Evolutionary conservation across 176 grass and related monocot species (phyloP).

Genomic region (Carex myosuroides): DNA sequence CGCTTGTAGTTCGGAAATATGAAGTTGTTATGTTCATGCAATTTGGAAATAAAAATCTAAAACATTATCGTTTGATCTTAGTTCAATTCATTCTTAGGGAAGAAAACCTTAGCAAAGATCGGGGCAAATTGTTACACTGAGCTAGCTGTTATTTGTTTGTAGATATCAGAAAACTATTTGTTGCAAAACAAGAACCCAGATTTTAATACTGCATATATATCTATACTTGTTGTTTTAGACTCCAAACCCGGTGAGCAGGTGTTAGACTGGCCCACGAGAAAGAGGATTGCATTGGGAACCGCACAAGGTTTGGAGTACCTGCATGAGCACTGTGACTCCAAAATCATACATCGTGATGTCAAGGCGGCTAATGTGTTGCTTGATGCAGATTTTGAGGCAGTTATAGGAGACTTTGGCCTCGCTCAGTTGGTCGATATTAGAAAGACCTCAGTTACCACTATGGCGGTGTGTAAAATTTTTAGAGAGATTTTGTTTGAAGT

Average conservation of each 20-base stretch:
- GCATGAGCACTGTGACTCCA: constrained; percentile 15
- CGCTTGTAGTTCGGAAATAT: neutral
- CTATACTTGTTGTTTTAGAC: neutral
- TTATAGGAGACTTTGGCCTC: constrained; percentile 19
- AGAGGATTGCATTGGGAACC: constrained; percentile 11
- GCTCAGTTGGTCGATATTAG: constrained; percentile 14
- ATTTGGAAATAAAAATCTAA: neutral
- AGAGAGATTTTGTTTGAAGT: neutral
- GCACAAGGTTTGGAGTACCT: constrained; percentile 17
- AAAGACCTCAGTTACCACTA: constrained; percentile 22
- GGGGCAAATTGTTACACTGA: neutral
- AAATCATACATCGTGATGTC: constrained; percentile 25
- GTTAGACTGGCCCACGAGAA: constrained; percentile 21
- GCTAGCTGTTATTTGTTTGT: neutral
- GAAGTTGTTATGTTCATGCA: neutral
- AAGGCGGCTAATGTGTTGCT: constrained; percentile 22
- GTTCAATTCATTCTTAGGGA: neutral
- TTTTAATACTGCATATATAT: neutral
- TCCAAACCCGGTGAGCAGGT: neutral
- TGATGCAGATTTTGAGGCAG: constrained; percentile 19
- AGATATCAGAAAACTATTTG: neutral
- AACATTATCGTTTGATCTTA: neutral
- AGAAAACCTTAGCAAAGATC: neutral
- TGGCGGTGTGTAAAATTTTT: neutral
- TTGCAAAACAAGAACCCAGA: neutral